These are phyloP conservation scores for Cymbopogon flexuosus DNA, from an alignment of 202 grass and related monocot species.

Conservation along the genomic window DNA sequence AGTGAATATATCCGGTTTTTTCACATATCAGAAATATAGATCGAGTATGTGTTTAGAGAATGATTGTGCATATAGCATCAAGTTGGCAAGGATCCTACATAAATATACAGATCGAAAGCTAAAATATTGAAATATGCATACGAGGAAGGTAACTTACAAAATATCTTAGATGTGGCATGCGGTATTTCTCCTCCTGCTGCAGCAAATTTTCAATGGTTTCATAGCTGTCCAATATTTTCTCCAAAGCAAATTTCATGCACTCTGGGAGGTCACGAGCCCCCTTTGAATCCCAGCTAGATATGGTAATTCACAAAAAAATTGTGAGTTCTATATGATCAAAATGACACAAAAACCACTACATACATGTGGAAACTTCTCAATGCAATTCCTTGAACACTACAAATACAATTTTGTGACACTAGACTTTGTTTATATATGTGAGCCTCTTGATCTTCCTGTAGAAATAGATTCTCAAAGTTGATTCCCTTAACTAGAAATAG, in stretches of 20 bases:
- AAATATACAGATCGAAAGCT: too few species aligned
- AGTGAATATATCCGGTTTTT: background rate
- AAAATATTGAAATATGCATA: too few species aligned
- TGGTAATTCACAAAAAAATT: background rate
- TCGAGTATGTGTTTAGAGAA: background rate
- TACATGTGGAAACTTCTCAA: background rate
- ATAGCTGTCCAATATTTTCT: background rate
- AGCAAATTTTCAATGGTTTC: background rate
- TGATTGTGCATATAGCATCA: background rate
- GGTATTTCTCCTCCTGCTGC: background rate
- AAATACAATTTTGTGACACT: too few species aligned
- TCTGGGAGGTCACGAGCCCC: background rate
- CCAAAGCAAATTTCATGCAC: background rate
- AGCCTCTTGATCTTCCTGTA: too few species aligned
- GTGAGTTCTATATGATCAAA: background rate
- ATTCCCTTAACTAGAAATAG: too few species aligned
- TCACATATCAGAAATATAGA: background rate
- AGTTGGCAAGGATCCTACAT: background rate
- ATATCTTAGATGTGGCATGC: background rate
- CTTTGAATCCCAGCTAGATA: conserved; percentile 12
- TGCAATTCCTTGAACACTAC: background rate
- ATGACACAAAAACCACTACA: background rate
- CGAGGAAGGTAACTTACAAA: conserved; percentile 14
- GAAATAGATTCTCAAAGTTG: too few species aligned
- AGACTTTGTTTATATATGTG: too few species aligned